A percentile compares a stretch with the other conserved stretches of the same genome.
These are phyloP conservation scores for Tephrocybe sp. DNA, from an alignment of 768 basidiomycete genomes.

Conservation along the genomic window DNA sequence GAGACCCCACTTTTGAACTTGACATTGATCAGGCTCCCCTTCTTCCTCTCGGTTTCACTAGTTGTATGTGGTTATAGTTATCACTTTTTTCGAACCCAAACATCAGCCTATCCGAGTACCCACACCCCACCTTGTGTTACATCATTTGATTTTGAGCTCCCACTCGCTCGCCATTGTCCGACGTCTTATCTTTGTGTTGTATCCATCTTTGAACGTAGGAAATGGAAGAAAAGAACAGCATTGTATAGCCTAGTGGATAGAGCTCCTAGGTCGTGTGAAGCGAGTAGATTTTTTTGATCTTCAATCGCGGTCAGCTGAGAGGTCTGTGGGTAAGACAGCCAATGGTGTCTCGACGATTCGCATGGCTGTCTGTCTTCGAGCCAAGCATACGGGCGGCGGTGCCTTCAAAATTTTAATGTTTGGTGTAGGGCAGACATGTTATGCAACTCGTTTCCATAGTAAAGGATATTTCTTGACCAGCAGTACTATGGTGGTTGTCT, in stretches of 20 bases:
- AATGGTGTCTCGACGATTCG: too few relatives aligned
- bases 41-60: constrained; percentile 5
- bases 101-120: constrained; percentile 24
- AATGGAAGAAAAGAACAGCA: constrained; percentile 18
- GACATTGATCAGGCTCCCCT: constrained; percentile 9
- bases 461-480: too few relatives aligned
- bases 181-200: constrained; percentile 22
- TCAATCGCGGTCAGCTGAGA: background rate
- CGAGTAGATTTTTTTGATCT: background rate
- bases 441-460: too few relatives aligned
- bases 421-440: too few relatives aligned
- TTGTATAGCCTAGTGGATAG: background rate
- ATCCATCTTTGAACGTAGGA: constrained; percentile 24
- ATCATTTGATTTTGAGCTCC: constrained; percentile 11
- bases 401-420: too few relatives aligned
- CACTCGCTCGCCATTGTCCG: constrained; percentile 14
- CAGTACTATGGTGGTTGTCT: too few relatives aligned
- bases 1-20: background rate
- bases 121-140: constrained; percentile 11
- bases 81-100: constrained; percentile 16
- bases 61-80: constrained; percentile 22
- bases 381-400: too few relatives aligned
- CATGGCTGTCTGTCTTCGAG: too few relatives aligned
- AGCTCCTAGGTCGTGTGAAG: background rate
- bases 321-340: too few relatives aligned